Evolutionary conservation across 2,329 filamentous ascomycete genomes (phyloP).

Genomic region (Arthrocladium fulminans): DNA sequence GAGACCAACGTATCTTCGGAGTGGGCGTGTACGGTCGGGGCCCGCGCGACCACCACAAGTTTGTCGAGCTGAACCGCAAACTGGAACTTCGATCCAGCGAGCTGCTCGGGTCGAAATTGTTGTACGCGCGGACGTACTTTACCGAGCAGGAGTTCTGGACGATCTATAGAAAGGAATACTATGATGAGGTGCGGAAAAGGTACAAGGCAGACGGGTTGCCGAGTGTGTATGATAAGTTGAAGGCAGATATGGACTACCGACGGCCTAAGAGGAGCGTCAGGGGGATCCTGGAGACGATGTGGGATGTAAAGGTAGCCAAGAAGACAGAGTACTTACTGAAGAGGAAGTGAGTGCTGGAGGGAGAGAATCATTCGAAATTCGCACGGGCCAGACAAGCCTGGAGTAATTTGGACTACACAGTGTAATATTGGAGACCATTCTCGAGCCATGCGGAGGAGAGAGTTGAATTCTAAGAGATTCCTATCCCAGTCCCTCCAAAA

Average conservation of each 20-base stretch:
- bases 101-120: conserved; percentile 58
- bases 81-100: conserved; percentile 53
- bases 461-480: too few species aligned
- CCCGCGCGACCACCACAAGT: conserved; percentile 44
- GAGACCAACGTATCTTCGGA: conserved; percentile 10
- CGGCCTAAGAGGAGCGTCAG: conserved; percentile 5
- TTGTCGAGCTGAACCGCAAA: conserved; percentile 56
- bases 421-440: background rate
- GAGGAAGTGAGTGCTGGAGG: background rate
- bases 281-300: conserved; percentile 9
- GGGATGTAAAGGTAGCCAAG: conserved; percentile 8
- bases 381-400: too few species aligned
- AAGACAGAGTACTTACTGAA: conserved; percentile 9
- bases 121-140: conserved; percentile 73
- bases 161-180: conserved; percentile 18
- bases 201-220: conserved; percentile 17
- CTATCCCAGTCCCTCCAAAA: too few species aligned
- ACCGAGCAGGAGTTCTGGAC: conserved; percentile 34
- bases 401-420: background rate
- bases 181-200: conserved; percentile 20
- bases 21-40: conserved; percentile 72
- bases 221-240: conserved; percentile 22
- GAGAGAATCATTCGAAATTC: too few species aligned
- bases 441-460: too few species aligned
- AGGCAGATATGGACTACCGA: conserved; percentile 11